Conservation (phyloP, 2,329 filamentous ascomycete genomes). For the Cladobotryum protrusum region DNA sequence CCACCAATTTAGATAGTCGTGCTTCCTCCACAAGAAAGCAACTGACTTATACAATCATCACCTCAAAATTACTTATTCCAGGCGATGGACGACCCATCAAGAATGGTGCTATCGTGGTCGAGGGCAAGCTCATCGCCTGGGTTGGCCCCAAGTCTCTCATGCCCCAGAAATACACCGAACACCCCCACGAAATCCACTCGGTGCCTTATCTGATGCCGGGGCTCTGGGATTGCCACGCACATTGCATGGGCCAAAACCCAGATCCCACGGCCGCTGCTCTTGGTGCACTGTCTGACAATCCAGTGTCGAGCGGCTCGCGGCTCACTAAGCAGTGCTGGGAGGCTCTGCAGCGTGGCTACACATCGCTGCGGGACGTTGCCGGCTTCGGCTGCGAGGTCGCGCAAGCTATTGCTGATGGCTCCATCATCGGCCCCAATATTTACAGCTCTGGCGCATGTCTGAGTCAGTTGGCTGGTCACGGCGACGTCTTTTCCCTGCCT, state of each 20-base stretch:
- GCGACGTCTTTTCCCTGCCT: conserved; percentile 30
- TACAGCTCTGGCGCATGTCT: conserved; percentile 41
- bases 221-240: conserved; percentile 47
- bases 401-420: conserved; percentile 36
- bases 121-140: conserved; percentile 32
- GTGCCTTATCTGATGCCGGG: conserved; percentile 44
- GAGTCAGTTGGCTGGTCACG: conserved; percentile 43
- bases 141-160: conserved; percentile 24
- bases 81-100: conserved; percentile 28
- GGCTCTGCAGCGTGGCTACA: conserved; percentile 40
- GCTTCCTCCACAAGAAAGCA: no score
- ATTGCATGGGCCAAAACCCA: conserved; percentile 34
- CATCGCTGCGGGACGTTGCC: conserved; percentile 42
- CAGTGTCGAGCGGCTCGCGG: conserved; percentile 30
- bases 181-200: conserved; percentile 19
- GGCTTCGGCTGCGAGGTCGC: conserved; percentile 39
- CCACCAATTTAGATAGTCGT: no score
- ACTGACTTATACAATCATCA: no score
- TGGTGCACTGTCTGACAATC: conserved; percentile 23
- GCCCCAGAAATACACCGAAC: conserved; percentile 25
- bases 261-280: conserved; percentile 16
- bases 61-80: conserved; percentile 25
- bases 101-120: conserved; percentile 30
- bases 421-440: conserved; percentile 40
- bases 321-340: conserved; percentile 35